Base-by-base conservation (phyloP, 2,329 filamentous ascomycete species). In the Coniella lustricola region DNA sequence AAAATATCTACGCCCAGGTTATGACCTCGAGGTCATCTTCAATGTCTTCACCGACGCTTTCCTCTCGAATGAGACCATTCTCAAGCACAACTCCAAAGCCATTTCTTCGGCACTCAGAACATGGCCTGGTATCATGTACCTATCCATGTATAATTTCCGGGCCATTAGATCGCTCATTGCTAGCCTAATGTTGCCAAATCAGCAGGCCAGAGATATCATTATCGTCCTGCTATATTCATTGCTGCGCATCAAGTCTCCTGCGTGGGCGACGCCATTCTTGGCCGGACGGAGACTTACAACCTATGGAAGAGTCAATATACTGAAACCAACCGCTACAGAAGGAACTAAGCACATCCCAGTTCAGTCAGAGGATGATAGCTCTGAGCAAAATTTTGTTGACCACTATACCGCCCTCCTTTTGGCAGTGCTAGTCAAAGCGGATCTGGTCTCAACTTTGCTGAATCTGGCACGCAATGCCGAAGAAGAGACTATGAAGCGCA, bases 181-280 rank as follows among this genome's bases (percentile, higher is more conserved):
- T n/a, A 81, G 78, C 55, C 72, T 85, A 61, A 71, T 80, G 38
- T 65, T 82, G 9, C 79, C 81, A 0, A 77, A 72, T 46, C 66
- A 74, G 5, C 62, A 66, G 1, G 74, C 83, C 41, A 71, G 78
- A 42, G 90, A 95, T 60, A 84, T 90, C 1, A 82, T 96, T 16
- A 75, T 98, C 52, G 93, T 98, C 63, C 72, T 98, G 12, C 68
- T 98, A 16, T 96, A 94, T 60, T 75, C 76, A 0, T 64, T 84
- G 3, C 67, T 98, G 44, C 82, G 91, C 32, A 96, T 98, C 61
- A 97, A 97, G 58, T 85, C 90, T 50, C 82, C 93, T 37, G 84
- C 90, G 8, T 98, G 93, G 93, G 94, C 93, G 7, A 90, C 89
- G 0, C 94, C 91, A 0, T 98, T 95, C 63, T 77, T 98, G 40